Evolutionary conservation across 208 protist species (phyloP), one percentile per base, ranked within the genome.

Genomic region (Borovskyia barvae): DNA sequence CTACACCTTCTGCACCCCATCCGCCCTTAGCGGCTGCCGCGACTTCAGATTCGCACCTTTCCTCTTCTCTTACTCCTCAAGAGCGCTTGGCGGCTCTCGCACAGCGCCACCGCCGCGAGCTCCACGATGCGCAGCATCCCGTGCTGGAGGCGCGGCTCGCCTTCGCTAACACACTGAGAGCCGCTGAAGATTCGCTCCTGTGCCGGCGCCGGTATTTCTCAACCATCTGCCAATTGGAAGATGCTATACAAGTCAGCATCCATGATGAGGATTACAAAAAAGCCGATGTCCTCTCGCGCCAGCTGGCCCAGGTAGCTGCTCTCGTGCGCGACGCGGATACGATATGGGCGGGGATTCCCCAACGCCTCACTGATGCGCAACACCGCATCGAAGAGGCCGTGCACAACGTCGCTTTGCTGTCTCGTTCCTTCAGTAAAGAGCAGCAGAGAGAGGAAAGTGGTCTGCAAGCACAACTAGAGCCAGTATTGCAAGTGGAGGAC

Each of bases 251-350:
- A 1, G 33, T 45, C 15, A 70, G 53, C 46, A 64, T 76, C 11
- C 48, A 53, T 17, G n/a, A 39, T 9, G 75, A 87, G 55, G 24
- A 42, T 2, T 87, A 75, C 53, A 64, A 68, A 3, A 36, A 64
- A 28, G 80, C 80, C 0, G 67, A 72, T 8, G 42, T 28, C 9
- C 32, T 71, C 3, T 66, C 59, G 14, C 29, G 28, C 24, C 59
- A 67, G 12, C 28, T 76, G 12, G 41, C 41, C 22, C 29, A 37
- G 12, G 24, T 58, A 19, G 45, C 32, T 0, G 1, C 4, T 17
- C 24, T n/a, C 15, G 48, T 75, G 37, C 41, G 20, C 15, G 35
- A 24, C 12, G 41, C 62, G n/a, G 74, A 74, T 19, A 47, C 33
- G 15, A 45, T 51, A 12, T 64, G 57, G 22, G 14, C 26, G 25